Conservation (phyloP, 75 land plant species). For the Sequoiadendron giganteum region DNA sequence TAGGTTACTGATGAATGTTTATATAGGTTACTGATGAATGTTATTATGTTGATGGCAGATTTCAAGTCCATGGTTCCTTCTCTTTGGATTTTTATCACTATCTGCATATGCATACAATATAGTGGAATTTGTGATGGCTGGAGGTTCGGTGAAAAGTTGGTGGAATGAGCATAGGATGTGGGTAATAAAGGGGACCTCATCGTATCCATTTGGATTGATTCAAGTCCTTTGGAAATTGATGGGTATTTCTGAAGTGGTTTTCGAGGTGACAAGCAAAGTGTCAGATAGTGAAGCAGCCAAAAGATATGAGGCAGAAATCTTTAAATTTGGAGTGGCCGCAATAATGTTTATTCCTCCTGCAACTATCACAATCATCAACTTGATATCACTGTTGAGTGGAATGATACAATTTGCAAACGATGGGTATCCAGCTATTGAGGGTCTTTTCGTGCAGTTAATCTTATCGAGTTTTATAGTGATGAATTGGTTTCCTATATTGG, state of each 20-base stretch:
- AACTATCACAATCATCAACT: slow-evolving; percentile 35
- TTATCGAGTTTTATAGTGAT: slow-evolving; percentile 10
- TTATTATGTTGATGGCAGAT: slow-evolving; percentile 17
- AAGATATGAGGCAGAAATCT: slow-evolving; percentile 32
- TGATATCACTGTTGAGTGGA: slow-evolving; percentile 20
- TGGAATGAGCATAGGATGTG: neutral
- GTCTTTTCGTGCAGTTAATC: slow-evolving; percentile 14
- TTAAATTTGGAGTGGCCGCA: slow-evolving; percentile 40
- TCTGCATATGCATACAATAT: neutral
- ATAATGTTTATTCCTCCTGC: slow-evolving; percentile 30
- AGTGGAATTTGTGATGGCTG: neutral
- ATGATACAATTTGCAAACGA: neutral
- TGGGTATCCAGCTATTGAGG: neutral
- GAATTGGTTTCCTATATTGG: slow-evolving; percentile 19
- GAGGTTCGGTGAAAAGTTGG: neutral
- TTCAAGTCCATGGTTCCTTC: slow-evolving; percentile 21
- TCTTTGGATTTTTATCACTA: neutral
- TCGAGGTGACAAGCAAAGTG: neutral
- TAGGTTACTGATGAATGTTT: no score
- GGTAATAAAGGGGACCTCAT: neutral
- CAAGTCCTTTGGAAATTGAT: neutral
- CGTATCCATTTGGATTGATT: neutral
- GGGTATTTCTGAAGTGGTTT: no score
- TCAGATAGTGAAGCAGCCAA: slow-evolving; percentile 25
- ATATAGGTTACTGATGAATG: no score